phyloP scores from a whole-genome alignment of 148 eudicot species.

The Cornus suecica region DNA sequence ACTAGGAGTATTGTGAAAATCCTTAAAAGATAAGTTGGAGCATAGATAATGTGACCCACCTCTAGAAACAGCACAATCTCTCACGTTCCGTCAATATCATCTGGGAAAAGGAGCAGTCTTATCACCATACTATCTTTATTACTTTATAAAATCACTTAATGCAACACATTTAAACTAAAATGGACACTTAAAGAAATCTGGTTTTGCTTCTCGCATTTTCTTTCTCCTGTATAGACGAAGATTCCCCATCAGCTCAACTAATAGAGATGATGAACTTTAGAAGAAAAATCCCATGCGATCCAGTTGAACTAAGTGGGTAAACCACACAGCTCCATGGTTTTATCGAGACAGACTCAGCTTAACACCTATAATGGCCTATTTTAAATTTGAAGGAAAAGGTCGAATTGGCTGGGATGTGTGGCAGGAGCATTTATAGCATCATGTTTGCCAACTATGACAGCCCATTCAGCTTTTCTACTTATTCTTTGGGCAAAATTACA shows the following conservation, averaged over 20 bases:
- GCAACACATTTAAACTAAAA: conserved; percentile 18
- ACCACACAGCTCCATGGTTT: neutral
- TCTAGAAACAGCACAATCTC: conserved; percentile 41
- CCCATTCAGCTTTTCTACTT: neutral
- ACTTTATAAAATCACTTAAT: neutral
- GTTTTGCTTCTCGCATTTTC: neutral
- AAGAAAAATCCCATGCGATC: neutral
- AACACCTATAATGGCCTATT: neutral
- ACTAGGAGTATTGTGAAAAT: conserved; percentile 6
- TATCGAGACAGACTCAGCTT: neutral
- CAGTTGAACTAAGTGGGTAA: neutral
- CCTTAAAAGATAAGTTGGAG: conserved; percentile 24
- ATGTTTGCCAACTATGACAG: neutral
- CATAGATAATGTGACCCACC: conserved; percentile 44
- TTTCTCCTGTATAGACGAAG: neutral
- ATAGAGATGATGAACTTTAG: neutral
- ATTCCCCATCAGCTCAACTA: neutral
- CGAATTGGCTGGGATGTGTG: neutral
- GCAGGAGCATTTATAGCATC: neutral
- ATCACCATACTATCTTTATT: conserved; percentile 44
- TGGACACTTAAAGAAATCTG: neutral
- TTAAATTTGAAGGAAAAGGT: too few relatives aligned
- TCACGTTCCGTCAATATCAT: conserved; percentile 93
- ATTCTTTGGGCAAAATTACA: neutral
- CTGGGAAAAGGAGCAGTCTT: conserved; percentile 74